Evolutionary conservation across 805 yeast genomes (phyloP), one percentile per base, ranked within the genome.

Genomic region (Myxozyma sirexii): DNA sequence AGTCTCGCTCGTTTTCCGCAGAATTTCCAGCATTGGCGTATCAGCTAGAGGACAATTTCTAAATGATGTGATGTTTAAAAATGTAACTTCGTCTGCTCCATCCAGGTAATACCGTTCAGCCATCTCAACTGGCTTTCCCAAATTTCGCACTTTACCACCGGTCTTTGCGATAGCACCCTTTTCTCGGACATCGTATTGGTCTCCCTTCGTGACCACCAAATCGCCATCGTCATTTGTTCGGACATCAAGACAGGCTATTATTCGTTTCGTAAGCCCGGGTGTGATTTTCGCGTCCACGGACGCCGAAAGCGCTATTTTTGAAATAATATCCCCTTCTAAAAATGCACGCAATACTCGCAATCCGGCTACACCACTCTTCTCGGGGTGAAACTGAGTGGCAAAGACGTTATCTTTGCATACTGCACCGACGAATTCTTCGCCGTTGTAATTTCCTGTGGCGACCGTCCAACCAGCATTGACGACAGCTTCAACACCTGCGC

Each of bases 321-420:
- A 49, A 21, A 56, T 42, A 21, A 44, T 44, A 8, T 74, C 69
- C 27, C 80, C 81, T 39, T 79, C 80, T 67, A 94, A 76, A 71
- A 94, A 94, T 27, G 88, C 82, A 59, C 81, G 80, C 59, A 94
- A 81, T 8, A 93, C 84, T 62, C 82, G 81, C 46, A 94, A 77
- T 50, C 99, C 99, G 3, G 97, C 96, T 23, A 78, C 71, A 12
- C 99, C 99, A 2, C 97, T 90, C 74, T 94, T 94, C 72, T 94
- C 99, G n/a, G 99, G 99, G 75, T 94, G 99, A 74, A 94, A 94
- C 74, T 94, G 99, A 0, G 98, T 94, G 44, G 97, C 97, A 75
- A 94, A 89, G 10, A 93, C 77, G 64, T 90, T 92, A 60, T 80
- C 90, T 69, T 81, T 86, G 31, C 85, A 72, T 50, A 92, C 72